Conservation (phyloP, 805 yeast genomes). For the Suhomyces pyralidae region DNA sequence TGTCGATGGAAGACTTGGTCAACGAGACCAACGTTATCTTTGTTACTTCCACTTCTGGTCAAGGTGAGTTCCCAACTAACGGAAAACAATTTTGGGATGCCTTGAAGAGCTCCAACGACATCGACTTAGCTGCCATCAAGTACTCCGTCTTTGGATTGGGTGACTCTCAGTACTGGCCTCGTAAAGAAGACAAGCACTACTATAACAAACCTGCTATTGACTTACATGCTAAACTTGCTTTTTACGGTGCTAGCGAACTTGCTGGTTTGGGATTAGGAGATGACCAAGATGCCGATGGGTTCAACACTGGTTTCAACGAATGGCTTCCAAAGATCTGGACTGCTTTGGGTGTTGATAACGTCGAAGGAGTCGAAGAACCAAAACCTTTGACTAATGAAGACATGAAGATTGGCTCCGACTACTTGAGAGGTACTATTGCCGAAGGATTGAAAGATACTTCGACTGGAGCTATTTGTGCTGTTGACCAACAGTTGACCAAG, state of each 20-base stretch:
- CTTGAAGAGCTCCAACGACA: conserved; percentile 55
- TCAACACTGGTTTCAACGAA: conserved; percentile 79
- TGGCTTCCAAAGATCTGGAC: conserved; percentile 90
- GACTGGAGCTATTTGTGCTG: conserved; percentile 88
- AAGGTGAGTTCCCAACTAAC: conserved; percentile 83
- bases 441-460: conserved; percentile 77
- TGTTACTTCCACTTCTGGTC: conserved; percentile 76
- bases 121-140: conserved; percentile 58
- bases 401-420: conserved; percentile 84
- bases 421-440: conserved; percentile 87
- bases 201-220: conserved; percentile 90
- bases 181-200: conserved; percentile 91
- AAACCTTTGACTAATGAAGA: conserved; percentile 92
- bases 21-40: conserved; percentile 67
- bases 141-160: conserved; percentile 74
- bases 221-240: conserved; percentile 57
- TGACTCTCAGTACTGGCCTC: conserved; percentile 91
- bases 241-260: conserved; percentile 72
- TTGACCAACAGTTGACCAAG: conserved; percentile 91
- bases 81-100: conserved; percentile 78
- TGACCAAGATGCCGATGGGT: conserved; percentile 97
- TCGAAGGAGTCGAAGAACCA: conserved; percentile 83
- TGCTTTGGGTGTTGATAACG: conserved; percentile 80
- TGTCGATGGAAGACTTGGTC: conserved; percentile 68
- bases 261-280: conserved; percentile 86